Evolutionary conservation across 177 flowering plant genomes (phyloP).

Genomic region (Vitis hybrid): DNA sequence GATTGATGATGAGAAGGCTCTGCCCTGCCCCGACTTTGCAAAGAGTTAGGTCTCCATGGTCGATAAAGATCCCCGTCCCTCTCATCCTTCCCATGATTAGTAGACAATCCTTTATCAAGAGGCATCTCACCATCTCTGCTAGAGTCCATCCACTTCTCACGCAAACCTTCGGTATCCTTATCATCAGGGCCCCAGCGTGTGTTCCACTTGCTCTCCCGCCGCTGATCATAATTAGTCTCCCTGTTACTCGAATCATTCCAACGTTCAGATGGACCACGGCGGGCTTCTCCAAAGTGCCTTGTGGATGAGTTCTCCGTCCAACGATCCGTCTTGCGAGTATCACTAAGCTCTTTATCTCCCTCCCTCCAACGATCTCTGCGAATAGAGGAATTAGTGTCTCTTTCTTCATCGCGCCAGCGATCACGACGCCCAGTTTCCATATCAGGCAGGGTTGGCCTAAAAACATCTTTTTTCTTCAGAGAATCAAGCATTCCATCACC

Average conservation of each 20-base stretch:
- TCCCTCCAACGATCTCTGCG: conserved; percentile 92
- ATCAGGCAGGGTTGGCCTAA: conserved; percentile 72
- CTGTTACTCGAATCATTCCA: conserved; percentile 68
- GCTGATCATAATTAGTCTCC: conserved; percentile 68
- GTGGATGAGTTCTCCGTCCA: conserved; percentile 59
- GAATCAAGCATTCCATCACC: conserved; percentile 52
- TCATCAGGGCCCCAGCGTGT: conserved; percentile 95
- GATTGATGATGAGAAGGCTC: conserved; percentile 62
- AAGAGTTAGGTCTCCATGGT: conserved; percentile 70
- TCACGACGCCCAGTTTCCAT: conserved; percentile 74
- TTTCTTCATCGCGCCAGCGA: conserved; percentile 99
- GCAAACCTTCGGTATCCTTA: conserved; percentile 62
- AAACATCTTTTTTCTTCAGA: conserved; percentile 78
- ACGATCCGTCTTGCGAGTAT: conserved; percentile 62
- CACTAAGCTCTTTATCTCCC: conserved; percentile 68
- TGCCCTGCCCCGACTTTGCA: conserved; percentile 72
- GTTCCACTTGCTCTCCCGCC: conserved; percentile 95
- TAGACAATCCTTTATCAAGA: conserved; percentile 56
- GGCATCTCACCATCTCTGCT: conserved; percentile 55
- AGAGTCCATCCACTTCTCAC: conserved; percentile 65
- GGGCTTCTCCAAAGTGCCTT: conserved; percentile 65
- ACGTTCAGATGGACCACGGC: conserved; percentile 67
- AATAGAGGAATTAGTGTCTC: conserved; percentile 67
- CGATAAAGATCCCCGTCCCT: conserved; percentile 69
- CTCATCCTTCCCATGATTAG: conserved; percentile 70